Conservation (phyloP, 1,284 basidiomycete genomes). For the Ganoderma resinaceum region DNA sequence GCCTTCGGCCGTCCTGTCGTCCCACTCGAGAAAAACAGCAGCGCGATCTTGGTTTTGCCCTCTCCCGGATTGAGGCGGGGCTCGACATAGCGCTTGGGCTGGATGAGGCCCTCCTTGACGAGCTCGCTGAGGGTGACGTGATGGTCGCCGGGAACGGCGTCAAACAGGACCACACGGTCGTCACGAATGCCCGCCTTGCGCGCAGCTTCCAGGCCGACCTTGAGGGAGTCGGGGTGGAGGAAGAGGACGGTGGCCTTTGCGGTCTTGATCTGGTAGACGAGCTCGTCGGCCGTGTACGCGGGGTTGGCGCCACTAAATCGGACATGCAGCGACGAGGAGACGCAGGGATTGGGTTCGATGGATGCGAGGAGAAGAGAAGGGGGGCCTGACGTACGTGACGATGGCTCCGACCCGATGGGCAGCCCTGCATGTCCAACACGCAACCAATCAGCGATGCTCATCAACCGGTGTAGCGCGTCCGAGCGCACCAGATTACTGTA, state of each 20-base stretch:
- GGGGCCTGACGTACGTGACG: conserved; percentile 49
- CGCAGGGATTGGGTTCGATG: conserved; percentile 27
- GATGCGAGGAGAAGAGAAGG: conserved; percentile 30
- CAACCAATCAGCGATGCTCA: not conserved
- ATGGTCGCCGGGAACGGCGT: conserved; percentile 32
- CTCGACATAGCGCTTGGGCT: conserved; percentile 52
- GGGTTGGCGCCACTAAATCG: conserved; percentile 64
- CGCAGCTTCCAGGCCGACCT: conserved; percentile 59
- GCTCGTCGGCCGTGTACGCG: conserved; percentile 69
- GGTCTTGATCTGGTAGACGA: conserved; percentile 64
- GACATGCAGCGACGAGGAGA: conserved; percentile 25
- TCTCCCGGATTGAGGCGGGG: conserved; percentile 65
- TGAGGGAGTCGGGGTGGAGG: conserved; percentile 58
- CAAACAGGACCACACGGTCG: conserved; percentile 63
- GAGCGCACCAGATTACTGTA: conserved; percentile 59
- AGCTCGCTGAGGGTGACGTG: conserved; percentile 58
- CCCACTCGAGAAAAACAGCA: conserved; percentile 82
- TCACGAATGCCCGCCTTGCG: conserved; percentile 57
- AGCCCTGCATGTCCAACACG: conserved; percentile 49
- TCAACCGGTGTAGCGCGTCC: not conserved
- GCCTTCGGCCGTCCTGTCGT: conserved; percentile 84
- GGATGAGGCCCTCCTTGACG: conserved; percentile 58
- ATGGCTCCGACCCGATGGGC: conserved; percentile 75
- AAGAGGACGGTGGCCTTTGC: conserved; percentile 67
- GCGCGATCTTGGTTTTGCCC: conserved; percentile 71